Conservation (phyloP, 345 rosid species). For the Boechera retrofracta region DNA sequence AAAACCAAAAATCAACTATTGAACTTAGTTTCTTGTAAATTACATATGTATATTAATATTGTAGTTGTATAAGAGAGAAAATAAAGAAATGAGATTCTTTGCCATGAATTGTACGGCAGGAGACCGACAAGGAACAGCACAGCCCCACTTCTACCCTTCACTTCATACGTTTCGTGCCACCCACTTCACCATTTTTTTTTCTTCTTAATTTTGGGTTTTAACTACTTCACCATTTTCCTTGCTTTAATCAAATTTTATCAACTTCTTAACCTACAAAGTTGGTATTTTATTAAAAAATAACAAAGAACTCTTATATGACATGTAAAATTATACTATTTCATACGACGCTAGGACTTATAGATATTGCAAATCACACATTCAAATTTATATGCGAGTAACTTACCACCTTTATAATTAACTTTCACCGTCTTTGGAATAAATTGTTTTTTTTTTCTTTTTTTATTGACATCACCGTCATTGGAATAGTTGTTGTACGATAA, state of each 20-base stretch:
- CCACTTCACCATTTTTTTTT: slow-evolving; percentile 37
- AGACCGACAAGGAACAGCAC: slow-evolving; percentile 38
- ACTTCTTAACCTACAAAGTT: background rate
- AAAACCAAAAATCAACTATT: background rate
- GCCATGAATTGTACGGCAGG: slow-evolving; percentile 31
- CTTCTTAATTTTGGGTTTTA: background rate
- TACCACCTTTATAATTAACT: too few relatives aligned
- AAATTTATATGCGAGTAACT: background rate
- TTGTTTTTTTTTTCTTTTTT: too few relatives aligned
- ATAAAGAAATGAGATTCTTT: slow-evolving; percentile 26
- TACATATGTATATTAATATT: too few relatives aligned
- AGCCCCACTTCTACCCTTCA: slow-evolving; percentile 40
- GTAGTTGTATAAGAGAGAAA: background rate
- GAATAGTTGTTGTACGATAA: background rate
- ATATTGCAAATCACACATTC: background rate
- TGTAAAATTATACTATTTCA: background rate
- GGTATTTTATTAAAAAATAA: background rate
- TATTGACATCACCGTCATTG: background rate
- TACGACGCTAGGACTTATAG: background rate
- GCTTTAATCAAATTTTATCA: slow-evolving; percentile 10
- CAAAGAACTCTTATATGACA: background rate
- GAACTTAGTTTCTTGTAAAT: background rate
- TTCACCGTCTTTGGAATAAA: too few relatives aligned
- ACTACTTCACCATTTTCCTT: slow-evolving; percentile 6
- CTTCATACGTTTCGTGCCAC: slow-evolving; percentile 43